Evolutionary conservation across 2,329 filamentous ascomycete genomes (phyloP), one percentile per base, ranked within the genome.

Genomic region (Periconia macrospinosa): DNA sequence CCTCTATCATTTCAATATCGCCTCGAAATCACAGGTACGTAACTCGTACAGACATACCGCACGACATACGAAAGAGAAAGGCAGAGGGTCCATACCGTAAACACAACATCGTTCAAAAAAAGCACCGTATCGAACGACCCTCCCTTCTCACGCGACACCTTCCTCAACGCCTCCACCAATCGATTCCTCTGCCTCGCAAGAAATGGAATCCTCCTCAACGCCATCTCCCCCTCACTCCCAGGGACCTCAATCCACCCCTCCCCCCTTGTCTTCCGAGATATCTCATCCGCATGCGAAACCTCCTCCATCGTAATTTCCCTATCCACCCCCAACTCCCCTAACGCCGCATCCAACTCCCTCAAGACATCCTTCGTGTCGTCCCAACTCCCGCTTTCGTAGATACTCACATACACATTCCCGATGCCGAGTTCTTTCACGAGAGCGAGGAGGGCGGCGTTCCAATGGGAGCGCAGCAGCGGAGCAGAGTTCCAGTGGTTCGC

Each of bases 401-500:
- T 80, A 55, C 83, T 85, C 41, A 91, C 80, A 65, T 82, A 90
- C 1, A 90, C 82, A 65, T 90, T 89, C 2, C 84, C 77, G 0
- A 80, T 73, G 0, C 87, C 87, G 3, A 90, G 73, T 6, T 77
- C 74, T 44, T 80, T 74, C 6, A 82, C 79, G 18, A 91, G 74
- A 2, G 81, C 75, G 7, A 87, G 54, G 2, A 91, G 75, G 0
- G 84, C 85, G 6, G 78, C 71, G 57, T 80, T 85, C 87, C 88
- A 91, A 61, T 86, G 80, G 6, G 76, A 75, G 8, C 82, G 79
- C 2, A 91, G 77, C 20, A 89, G 75, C 1, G 69, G 67, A 54
- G 82, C 87, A 57, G 84, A 84, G 63, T 88, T 90, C 80, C 86
- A 89, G 65, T 89, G 86, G 66, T 87, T 84, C 56, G 83, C 84